A percentile compares a stretch with the other conserved stretches of the same genome.
Evolutionary conservation across 1,284 basidiomycete species (phyloP).

Genomic region (Mycena citricolor): DNA sequence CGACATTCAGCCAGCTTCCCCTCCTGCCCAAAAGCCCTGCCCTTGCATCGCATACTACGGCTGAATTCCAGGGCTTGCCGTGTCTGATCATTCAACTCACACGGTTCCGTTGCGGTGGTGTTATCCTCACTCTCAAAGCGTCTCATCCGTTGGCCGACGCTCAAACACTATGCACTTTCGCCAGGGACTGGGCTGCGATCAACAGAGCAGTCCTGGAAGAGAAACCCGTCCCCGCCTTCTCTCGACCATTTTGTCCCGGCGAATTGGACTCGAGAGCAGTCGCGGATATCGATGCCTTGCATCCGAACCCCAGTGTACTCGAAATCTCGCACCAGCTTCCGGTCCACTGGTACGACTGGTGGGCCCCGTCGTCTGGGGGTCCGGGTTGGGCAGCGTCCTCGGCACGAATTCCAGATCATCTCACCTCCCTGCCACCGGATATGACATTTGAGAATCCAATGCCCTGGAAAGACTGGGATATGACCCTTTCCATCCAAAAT

Average conservation of each 20-base stretch:
- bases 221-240: slow-evolving; percentile 19
- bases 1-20: slow-evolving; percentile 18
- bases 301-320: slow-evolving; percentile 29
- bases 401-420: slow-evolving; percentile 25
- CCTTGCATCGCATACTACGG: slow-evolving; percentile 31
- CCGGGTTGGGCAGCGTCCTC: slow-evolving; percentile 26
- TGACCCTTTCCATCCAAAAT: slow-evolving; percentile 31
- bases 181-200: slow-evolving; percentile 38
- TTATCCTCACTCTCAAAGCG: slow-evolving; percentile 34
- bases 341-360: slow-evolving; percentile 39
- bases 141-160: slow-evolving; percentile 42
- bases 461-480: slow-evolving; percentile 41
- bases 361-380: slow-evolving; percentile 31
- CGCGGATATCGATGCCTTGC: slow-evolving; percentile 34
- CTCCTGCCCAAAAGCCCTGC: slow-evolving; percentile 24
- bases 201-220: slow-evolving; percentile 26
- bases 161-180: slow-evolving; percentile 36
- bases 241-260: slow-evolving; percentile 35
- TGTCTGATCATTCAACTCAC: slow-evolving; percentile 39
- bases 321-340: slow-evolving; percentile 32
- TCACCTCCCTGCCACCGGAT: slow-evolving; percentile 15
- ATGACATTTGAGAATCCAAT: slow-evolving; percentile 30
- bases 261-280: slow-evolving; percentile 34
- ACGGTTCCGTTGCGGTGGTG: slow-evolving; percentile 29
- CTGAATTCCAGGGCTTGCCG: slow-evolving; percentile 27